A percentile compares a stretch with the other conserved stretches of the same genome.
Evolutionary conservation across 257 asterid species (phyloP).

Genomic region (Cinchona pubescens): DNA sequence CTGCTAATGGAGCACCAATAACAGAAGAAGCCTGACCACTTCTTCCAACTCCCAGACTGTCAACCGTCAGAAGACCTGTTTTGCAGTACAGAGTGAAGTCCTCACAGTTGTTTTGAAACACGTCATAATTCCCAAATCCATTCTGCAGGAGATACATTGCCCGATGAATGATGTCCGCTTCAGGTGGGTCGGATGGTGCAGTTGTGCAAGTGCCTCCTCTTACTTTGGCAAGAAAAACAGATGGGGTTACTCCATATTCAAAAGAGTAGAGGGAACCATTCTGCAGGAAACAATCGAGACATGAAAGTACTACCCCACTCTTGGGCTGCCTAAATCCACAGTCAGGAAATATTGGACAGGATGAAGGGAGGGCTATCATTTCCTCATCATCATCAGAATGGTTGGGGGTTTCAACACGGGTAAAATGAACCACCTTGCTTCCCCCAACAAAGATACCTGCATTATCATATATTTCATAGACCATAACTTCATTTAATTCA

Average conservation of each 20-base stretch:
- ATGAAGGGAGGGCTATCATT: conserved; percentile 26
- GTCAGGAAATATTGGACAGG: conserved; percentile 71
- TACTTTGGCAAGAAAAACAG: conserved; percentile 68
- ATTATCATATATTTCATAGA: neutral
- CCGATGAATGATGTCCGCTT: conserved; percentile 80
- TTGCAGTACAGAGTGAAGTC: conserved; percentile 93
- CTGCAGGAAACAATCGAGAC: conserved; percentile 78
- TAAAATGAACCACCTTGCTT: conserved; percentile 86
- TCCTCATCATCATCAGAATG: conserved; percentile 34
- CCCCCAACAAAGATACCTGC: conserved; percentile 88
- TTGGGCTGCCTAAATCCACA: conserved; percentile 80
- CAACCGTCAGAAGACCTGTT: conserved; percentile 76
- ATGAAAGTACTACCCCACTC: conserved; percentile 75
- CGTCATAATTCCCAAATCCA: conserved; percentile 81
- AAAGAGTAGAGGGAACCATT: conserved; percentile 66
- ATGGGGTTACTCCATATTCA: conserved; percentile 68
- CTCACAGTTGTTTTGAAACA: conserved; percentile 93
- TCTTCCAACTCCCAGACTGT: conserved; percentile 73
- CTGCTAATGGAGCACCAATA: conserved; percentile 89
- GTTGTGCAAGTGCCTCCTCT: conserved; percentile 96
- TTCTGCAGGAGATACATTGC: conserved; percentile 82
- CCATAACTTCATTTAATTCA: neutral
- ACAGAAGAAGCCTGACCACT: conserved; percentile 93
- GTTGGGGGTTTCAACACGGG: conserved; percentile 46
- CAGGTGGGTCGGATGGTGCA: conserved; percentile 73